Base-by-base conservation (phyloP, 2,329 filamentous ascomycete genomes). In the Ophiocordyceps unilateralis region DNA sequence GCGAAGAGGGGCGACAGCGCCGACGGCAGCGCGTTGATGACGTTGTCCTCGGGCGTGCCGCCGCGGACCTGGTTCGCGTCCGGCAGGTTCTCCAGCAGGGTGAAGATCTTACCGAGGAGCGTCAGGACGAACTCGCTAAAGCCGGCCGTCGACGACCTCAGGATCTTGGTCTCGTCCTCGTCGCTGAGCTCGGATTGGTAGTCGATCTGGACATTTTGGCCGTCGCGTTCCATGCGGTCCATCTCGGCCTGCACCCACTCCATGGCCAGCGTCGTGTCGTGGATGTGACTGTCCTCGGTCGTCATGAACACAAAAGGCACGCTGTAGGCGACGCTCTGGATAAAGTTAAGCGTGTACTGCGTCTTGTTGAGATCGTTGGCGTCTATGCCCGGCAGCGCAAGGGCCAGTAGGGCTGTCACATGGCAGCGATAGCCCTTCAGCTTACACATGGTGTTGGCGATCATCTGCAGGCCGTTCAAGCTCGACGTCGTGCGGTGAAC, bases 361-460 rank as follows among this genome's bases (percentile, higher is more conserved):
- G 91, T 96, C 69, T 98, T 98, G 57, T 91, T 88, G 22, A 98
- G 67, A 61, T 98, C 91, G 57, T 98, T 98, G 49, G 93, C 88
- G 62, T 98, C 93, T 45, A 98, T 93, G 20, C 91, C 93, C 0
- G 93, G 93, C 26, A 98, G 68, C 5, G 89, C 86, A 46, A 98
- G 70, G 5, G 89, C 91, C n/a, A 98, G 67, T 30, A 98, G 67
- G 1, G 89, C 89, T 1, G 91, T 98, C 48, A 98, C 80, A 58
- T 98, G 91, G 55, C 91, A 96, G 46, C 91, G 76, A 58, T 91
- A 95, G n/a, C 91, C 91, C 61, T 93, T 96, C 36, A 87, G 85
- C 56, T 83, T 81, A 14, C 87, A 80, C 74, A 98, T 93, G 53
- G 88, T 77, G 57, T 87, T 85, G 48, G 88, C 84, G 47, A 96